Percentiles rank a stretch among this genome's conserved stretches.
Conservation (phyloP, 2,329 filamentous ascomycete species). For the Pleurostoma richardsiae region DNA sequence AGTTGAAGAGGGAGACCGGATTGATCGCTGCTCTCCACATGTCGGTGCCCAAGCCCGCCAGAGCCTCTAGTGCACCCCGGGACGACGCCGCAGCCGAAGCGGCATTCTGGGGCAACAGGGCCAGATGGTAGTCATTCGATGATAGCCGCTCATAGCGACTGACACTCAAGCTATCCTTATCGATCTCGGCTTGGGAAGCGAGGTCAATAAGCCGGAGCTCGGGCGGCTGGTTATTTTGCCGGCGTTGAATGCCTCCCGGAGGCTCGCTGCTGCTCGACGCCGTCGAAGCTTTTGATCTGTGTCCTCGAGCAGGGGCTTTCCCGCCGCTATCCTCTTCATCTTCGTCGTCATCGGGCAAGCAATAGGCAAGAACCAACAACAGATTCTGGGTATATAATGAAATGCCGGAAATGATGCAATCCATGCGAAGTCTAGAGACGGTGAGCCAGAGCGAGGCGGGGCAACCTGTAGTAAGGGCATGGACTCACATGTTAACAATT, state of each 20-base stretch:
- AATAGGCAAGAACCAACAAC: conserved; percentile 87
- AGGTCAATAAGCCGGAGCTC: conserved; percentile 91
- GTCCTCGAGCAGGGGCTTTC: conserved; percentile 25
- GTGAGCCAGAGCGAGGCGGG: conserved; percentile 16
- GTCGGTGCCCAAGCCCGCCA: conserved; percentile 67
- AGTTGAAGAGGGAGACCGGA: conserved; percentile 81
- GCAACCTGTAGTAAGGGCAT: not conserved
- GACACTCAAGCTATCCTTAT: conserved; percentile 80
- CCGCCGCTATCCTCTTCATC: conserved; percentile 39
- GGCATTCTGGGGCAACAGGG: conserved; percentile 67
- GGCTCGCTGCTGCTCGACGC: conserved; percentile 52
- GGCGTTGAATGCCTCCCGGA: conserved; percentile 60
- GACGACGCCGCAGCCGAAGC: conserved; percentile 60
- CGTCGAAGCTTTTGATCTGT: conserved; percentile 36
- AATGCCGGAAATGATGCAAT: conserved; percentile 96
- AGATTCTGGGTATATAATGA: conserved; percentile 92
- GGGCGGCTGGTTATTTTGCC: conserved; percentile 76
- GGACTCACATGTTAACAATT: conserved; percentile 82
- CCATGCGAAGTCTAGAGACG: conserved; percentile 72
- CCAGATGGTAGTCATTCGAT: conserved; percentile 87
- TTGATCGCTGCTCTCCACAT: conserved; percentile 91
- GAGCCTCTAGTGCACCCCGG: conserved; percentile 69
- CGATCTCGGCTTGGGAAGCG: conserved; percentile 77
- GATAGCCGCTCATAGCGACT: conserved; percentile 83
- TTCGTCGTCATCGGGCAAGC: conserved; percentile 67